Percentiles rank a stretch among this genome's conserved stretches.
These are phyloP conservation scores for Sequoia sempervirens DNA, from an alignment of 75 land plant genomes.

Conservation along the genomic window DNA sequence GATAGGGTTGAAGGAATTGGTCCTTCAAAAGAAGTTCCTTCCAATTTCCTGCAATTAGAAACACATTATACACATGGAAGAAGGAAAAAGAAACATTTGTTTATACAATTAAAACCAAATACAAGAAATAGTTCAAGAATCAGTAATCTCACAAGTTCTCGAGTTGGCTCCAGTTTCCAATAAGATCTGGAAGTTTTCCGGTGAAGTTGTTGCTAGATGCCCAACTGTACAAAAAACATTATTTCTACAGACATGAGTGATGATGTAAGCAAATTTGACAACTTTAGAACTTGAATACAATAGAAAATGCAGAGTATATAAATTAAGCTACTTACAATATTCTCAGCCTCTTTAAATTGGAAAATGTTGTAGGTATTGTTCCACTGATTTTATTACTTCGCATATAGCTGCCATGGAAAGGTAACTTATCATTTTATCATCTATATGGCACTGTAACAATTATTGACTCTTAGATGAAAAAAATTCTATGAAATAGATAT, in stretches of 20 bases:
- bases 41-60: slow-evolving; percentile 32
- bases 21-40: slow-evolving; percentile 43
- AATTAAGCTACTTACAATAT: slow-evolving; percentile 19
- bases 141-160: slow-evolving; percentile 31
- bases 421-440: not conserved
- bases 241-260: not conserved
- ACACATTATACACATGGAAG: not conserved
- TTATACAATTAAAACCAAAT: not conserved
- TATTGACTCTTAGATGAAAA: not conserved
- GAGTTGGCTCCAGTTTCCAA: slow-evolving; percentile 38
- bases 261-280: not conserved
- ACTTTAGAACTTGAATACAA: not conserved
- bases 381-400: slow-evolving; percentile 13
- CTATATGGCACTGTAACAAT: not conserved
- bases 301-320: not conserved
- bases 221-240: slow-evolving; percentile 25
- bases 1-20: slow-evolving; percentile 50
- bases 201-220: slow-evolving; percentile 35
- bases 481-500: not conserved
- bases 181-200: slow-evolving; percentile 44
- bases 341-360: slow-evolving; percentile 12
- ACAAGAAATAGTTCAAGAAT: not conserved
- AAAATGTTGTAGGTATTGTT: slow-evolving; percentile 8
- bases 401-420: slow-evolving; percentile 6
- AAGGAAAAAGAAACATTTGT: not conserved